These are phyloP conservation scores for Diaporthe ilicicola DNA, from an alignment of 2,329 filamentous ascomycete species.

Conservation along the genomic window DNA sequence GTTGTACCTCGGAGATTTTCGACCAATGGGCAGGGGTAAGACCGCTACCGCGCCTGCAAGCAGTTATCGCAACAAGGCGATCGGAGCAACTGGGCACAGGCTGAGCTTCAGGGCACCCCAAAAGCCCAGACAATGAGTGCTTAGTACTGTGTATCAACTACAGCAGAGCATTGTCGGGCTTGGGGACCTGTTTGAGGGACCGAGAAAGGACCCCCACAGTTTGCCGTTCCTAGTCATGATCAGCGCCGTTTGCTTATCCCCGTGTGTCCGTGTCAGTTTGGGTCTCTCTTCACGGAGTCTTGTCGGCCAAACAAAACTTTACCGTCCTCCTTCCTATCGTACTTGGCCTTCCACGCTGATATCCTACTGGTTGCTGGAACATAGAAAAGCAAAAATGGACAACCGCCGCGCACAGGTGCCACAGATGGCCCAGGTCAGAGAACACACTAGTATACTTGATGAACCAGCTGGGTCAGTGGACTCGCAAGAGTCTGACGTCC, in stretches of 20 bases:
- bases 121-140: not conserved
- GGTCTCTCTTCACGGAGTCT: not conserved
- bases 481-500: not conserved
- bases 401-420: not conserved
- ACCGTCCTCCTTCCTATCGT: not conserved
- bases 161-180: not conserved
- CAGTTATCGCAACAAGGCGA: not conserved
- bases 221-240: constrained; percentile 28
- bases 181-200: constrained; percentile 17
- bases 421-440: not conserved
- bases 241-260: constrained; percentile 9
- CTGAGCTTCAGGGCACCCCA: not conserved
- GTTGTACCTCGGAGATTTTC: no score
- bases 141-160: not conserved
- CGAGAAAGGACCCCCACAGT: not conserved
- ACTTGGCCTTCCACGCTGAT: not conserved
- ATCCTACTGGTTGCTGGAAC: not conserved
- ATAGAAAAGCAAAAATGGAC: not conserved
- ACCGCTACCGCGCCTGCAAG: no score
- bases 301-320: constrained; percentile 23
- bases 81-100: not conserved
- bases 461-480: not conserved
- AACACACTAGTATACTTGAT: not conserved
- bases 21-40: no score
- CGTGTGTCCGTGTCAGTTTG: constrained; percentile 12